Evolutionary conservation across 805 yeast species (phyloP), one percentile per base, ranked within the genome.

Genomic region (Wickerhamomyces canadensis): DNA sequence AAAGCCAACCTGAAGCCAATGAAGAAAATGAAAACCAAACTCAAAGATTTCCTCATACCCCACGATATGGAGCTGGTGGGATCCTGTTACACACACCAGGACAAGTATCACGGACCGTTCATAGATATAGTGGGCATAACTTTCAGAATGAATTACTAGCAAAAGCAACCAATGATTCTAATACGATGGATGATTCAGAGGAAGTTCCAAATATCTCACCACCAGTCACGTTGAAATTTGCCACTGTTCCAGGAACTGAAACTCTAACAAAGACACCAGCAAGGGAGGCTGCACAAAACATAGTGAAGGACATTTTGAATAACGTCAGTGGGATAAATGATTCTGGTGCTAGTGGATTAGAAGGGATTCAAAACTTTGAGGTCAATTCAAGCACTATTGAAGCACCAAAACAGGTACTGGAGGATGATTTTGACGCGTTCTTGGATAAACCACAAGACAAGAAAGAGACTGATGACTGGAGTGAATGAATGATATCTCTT

Each of bases 31-130:
- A 42, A 14, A 36, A 41, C 18, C 38, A 41, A 9, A 49, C 57
- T 7, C 68, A 64, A 31, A 40, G 75, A 37, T 71, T 72, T 42
- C 77, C 77, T 3, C 55, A 60, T 31, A 70, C 76, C 0, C 74
- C 76, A 2, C 64, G 63, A 29, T 69, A 65, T 40, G 67, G 68
- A 0, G 67, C 62, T 0, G 65, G 64, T 14, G 69, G 68, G 0
- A 48, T 45, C 15, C 42, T 64, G 11, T 39, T 63, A 11, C 47
- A 64, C 8, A 55, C 61, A 0, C 53, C 54, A 3, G 48, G 44
- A 4, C 53, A 48, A 24, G 46, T 45, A 6, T 33, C 27, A 2
- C 41, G 43, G 10, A 34, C 36, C 6, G 55, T 45, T 3, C 45
- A 40, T 22, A 38, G 50, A 26, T 42, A 44, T 27, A 45, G 48